Conservation (phyloP, 805 yeast species). For the Candida takata region DNA sequence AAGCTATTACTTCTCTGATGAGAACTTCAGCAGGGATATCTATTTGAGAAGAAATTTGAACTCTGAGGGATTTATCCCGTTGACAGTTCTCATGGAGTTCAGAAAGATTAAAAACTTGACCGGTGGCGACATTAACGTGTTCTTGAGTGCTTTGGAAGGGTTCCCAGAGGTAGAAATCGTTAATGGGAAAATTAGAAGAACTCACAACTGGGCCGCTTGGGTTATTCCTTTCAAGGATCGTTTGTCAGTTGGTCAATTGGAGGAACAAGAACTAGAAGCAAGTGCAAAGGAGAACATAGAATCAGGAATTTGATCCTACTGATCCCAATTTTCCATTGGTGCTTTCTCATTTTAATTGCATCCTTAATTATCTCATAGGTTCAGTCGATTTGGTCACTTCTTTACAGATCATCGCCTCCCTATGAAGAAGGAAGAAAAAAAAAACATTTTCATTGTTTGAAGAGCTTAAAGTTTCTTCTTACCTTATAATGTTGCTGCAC, state of each 20-base stretch:
- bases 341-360: no score
- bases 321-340: no score
- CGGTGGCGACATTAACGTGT: slow-evolving; percentile 42
- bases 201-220: slow-evolving; percentile 57
- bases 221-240: slow-evolving; percentile 49
- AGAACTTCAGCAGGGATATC: slow-evolving; percentile 77
- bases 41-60: slow-evolving; percentile 79
- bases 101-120: slow-evolving; percentile 65
- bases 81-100: slow-evolving; percentile 57
- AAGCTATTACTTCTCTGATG: slow-evolving; percentile 84
- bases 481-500: no score
- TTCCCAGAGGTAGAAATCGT: slow-evolving; percentile 25
- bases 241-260: slow-evolving; percentile 38
- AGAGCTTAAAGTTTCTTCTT: no score
- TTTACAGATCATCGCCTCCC: no score
- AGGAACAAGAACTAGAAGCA: slow-evolving; percentile 25
- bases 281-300: not conserved
- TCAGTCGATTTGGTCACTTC: no score
- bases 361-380: no score
- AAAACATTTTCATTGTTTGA: no score
- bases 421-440: no score
- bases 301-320: no score
- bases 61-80: slow-evolving; percentile 62
- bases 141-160: slow-evolving; percentile 12
- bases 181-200: slow-evolving; percentile 49